Evolutionary conservation across 768 basidiomycete species (phyloP), one percentile per base, ranked within the genome.

Genomic region (Lentinula boryana): DNA sequence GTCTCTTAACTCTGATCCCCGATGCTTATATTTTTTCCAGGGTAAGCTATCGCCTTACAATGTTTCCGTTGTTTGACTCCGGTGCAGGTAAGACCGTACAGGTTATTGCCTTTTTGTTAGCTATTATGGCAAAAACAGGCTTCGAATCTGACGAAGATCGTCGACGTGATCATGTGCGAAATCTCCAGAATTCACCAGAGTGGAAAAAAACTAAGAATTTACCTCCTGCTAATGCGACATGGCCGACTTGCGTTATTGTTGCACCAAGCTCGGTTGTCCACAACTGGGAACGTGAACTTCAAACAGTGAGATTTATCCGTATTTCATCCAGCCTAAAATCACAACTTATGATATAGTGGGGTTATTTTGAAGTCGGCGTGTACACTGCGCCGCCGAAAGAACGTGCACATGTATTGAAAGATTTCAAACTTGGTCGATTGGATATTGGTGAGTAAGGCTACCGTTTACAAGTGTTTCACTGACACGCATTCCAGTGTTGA

Each of bases 231-330:
- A 80, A 92, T 67, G 79, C 77, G 7, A 80, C 75, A n/a, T 93
- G 94, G 89, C 85, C 91, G 4, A 96, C 95, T 0, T 88, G 87
- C 62, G 75, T 98, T 50, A 91, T 98, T 56, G 84, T 96, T 40
- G 92, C 89, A 1, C 96, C 96, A 0, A 85, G 85, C 38, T 87
- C 87, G 2, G 89, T 99, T 1, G 84, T 92, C 0, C 79, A 79
- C 35, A 96, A 97, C 65, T 98, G 96, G 96, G 83, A 86, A 65
- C 76, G 95, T 32, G 96, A 99, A 71, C 85, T 98, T 59, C 74
- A 87, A 64, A 91, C 85, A 36, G 94, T 92, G 63, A 56, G 82
- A 23, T 27, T 6, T 23, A 13, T 9, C 23, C 16, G 13, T 27
- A n/a, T 23, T 23, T 62, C 5, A 35, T 23, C 56, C 16, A 50